Conservation (phyloP, 2,329 filamentous ascomycete genomes). For the Phaeosphaeriaceae sp. region DNA sequence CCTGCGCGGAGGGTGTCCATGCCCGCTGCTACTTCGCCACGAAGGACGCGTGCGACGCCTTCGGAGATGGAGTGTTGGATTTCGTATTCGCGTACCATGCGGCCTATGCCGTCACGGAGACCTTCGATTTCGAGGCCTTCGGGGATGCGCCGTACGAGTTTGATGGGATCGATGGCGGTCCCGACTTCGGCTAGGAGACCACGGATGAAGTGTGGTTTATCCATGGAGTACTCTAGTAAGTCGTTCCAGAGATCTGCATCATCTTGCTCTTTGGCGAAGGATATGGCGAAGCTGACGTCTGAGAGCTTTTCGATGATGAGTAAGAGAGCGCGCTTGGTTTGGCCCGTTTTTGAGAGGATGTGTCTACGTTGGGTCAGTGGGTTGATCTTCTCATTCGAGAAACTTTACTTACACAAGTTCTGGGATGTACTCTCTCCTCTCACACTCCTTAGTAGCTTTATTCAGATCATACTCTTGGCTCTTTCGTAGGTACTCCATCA, state of each 20-base stretch:
- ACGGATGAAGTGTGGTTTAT: constrained; percentile 93
- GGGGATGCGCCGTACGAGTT: constrained; percentile 86
- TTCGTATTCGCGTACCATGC: constrained; percentile 94
- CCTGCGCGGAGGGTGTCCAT: constrained; percentile 82
- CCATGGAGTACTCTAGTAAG: constrained; percentile 93
- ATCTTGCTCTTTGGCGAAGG: constrained; percentile 91
- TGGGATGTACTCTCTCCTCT: constrained; percentile 78
- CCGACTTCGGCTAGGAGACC: constrained; percentile 92
- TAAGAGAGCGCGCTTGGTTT: constrained; percentile 88
- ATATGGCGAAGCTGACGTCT: constrained; percentile 90
- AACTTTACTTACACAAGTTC: constrained; percentile 80
- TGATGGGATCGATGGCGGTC: constrained; percentile 90
- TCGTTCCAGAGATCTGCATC: constrained; percentile 95
- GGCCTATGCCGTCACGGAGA: constrained; percentile 82
- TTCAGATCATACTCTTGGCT: constrained; percentile 91
- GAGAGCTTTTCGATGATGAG: constrained; percentile 93
- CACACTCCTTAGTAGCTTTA: constrained; percentile 77
- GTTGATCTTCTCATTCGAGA: no score
- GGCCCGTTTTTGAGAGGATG: constrained; percentile 91
- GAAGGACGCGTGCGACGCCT: constrained; percentile 84
- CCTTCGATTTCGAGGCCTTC: constrained; percentile 93
- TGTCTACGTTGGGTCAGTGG: constrained; percentile 56
- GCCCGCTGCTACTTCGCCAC: constrained; percentile 83
- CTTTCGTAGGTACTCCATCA: constrained; percentile 86
- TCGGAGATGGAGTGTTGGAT: constrained; percentile 92